Evolutionary conservation across 1,284 basidiomycete genomes (phyloP), one percentile per base, ranked within the genome.

Genomic region (Veloporphyrellus conicus): DNA sequence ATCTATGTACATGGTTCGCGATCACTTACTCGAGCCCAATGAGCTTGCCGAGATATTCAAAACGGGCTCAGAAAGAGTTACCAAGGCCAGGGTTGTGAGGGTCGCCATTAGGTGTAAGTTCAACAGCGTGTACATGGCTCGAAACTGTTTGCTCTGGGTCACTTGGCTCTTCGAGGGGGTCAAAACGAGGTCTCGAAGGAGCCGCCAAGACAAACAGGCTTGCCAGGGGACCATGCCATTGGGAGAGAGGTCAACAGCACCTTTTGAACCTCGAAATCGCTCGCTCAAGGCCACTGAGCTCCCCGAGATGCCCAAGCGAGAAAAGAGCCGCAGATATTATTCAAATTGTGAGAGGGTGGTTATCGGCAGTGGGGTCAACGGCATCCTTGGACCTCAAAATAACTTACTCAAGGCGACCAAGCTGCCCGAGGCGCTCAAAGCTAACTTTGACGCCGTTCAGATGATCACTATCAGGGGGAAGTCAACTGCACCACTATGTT

Each of bases 11-110:
- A n/a, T n/a, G n/a, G n/a, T 4, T 20, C 8, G 15, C 23, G 16
- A 54, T 54, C 9, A 53, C 43, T n/a, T 51, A 18, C 19, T 54
- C 48, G 6, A 54, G 38, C 20, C 49, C 52, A 8, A 9, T 9
- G 12, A 41, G 12, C 4, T 29, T 16, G 2, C 22, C 29, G 9
- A 48, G 27, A 15, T 4, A 34, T 10, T 43, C 14, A 11, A 54
- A 54, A 12, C 52, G 52, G 23, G 11, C 2, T 11, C 6, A 15
- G 2, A 54, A 19, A 16, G 27, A 31, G 14, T 31, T 31, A 3
- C 29, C 43, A 7, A 54, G 47, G 38, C 10, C 8, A 25, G 23
- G 23, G 4, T 25, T 25, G 23, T 25, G 8, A 25, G 23, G 23
- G 25, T 34, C 15, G 6, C 44, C 39, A 6, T 31, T 14, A 9